Base-by-base conservation (phyloP, 73 alveolate genomes). In the Halteria grandinella region DNA sequence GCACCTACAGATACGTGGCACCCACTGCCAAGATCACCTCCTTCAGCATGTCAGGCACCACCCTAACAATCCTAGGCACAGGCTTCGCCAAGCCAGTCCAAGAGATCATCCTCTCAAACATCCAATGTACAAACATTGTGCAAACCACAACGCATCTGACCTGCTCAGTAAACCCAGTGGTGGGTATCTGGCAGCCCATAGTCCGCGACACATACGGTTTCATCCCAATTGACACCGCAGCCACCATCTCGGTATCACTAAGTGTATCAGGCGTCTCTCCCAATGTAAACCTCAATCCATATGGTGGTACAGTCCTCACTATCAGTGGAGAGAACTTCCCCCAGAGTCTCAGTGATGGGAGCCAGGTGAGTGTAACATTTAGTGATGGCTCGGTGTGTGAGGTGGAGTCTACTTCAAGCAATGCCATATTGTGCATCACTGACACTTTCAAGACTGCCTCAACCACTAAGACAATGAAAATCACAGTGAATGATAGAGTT, bases 271-370 rank as follows among this genome's bases (percentile, higher is more conserved):
- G 25, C 8, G 64, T 44, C 14, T 7, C 23, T 1, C 79, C 79
- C 14, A n/a, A 64, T 14, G 29, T 47, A 23, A 45, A 27, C 11
- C 24, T 52, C 14, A 72, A 72, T 25, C 85, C 75, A 4, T 4
- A 8, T 32, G 85, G 85, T n/a, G 85, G 63, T 18, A 45, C 33
- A 4, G 31, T 37, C 14, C 45, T 72, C 1, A 53, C 73, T 31
- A 29, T 72, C 12, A 52, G 64, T 4, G 85, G 85, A 15, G 8
- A 0, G 3, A 53, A 53, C 54, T 53, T 72, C 54, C 85, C 85
- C 12, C 34, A 51, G 25, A 20, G 11, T 53, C 31, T 52, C n/a
- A 5, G 21, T 7, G 75, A 72, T 10, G 63, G 71, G 31, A 53
- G 55, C 36, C 37, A 50, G 10, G 33, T 72, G 14, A 17, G 27